Percentiles rank a stretch among this genome's conserved stretches.
Conservation (phyloP, 345 rosid species). For the Camelina neglecta region DNA sequence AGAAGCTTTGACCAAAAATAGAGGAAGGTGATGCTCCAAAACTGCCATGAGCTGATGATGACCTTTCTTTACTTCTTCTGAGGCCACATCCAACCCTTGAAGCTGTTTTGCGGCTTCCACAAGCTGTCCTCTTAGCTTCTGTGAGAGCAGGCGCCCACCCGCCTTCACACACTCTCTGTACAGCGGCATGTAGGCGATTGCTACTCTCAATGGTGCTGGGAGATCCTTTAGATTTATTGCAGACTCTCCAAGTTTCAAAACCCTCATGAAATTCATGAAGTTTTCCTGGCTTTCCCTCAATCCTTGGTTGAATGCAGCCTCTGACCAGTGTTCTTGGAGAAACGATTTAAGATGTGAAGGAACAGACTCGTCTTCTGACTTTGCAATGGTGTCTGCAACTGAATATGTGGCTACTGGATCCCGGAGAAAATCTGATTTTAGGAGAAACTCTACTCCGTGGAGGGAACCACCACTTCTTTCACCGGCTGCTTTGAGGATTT, state of each 20-base stretch:
- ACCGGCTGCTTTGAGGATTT: conserved; percentile 94
- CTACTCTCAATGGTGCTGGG: conserved; percentile 80
- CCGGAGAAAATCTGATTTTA: conserved; percentile 78
- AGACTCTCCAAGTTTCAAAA: conserved; percentile 74
- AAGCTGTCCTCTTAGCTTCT: conserved; percentile 84
- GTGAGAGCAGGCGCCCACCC: conserved; percentile 69
- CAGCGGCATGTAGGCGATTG: conserved; percentile 77
- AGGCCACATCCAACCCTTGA: conserved; percentile 59
- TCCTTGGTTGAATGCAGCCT: conserved; percentile 81
- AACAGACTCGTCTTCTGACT: conserved; percentile 77
- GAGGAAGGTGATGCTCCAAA: conserved; percentile 85
- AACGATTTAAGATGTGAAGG: conserved; percentile 72
- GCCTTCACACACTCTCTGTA: conserved; percentile 74
- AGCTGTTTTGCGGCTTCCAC: conserved; percentile 78
- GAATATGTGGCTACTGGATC: conserved; percentile 85
- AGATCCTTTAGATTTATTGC: conserved; percentile 73
- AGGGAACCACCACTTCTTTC: conserved; percentile 92
- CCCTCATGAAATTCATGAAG: conserved; percentile 68
- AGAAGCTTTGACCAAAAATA: conserved; percentile 58
- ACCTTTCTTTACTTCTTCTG: conserved; percentile 51
- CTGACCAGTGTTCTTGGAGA: conserved; percentile 90
- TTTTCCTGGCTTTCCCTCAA: conserved; percentile 68
- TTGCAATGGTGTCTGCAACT: conserved; percentile 88
- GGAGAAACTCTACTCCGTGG: conserved; percentile 91
- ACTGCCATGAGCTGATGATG: conserved; percentile 60